Conservation (phyloP, 345 rosid genomes). For the Rhodamnia argentea region DNA sequence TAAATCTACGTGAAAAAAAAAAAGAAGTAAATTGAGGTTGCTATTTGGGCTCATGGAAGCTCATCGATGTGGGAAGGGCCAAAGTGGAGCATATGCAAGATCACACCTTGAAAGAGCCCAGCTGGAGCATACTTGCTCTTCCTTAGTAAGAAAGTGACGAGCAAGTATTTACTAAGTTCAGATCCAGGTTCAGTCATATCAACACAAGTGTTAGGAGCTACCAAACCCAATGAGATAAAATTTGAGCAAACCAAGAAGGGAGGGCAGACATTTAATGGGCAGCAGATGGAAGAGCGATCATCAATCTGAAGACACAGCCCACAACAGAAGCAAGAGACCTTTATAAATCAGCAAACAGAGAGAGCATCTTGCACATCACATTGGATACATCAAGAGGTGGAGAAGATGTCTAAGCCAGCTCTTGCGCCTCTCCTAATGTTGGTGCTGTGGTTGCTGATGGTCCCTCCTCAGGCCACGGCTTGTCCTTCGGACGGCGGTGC, state of each 20-base stretch:
- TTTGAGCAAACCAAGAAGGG: conserved; percentile 17
- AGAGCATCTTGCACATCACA: not conserved
- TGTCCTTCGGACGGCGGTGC: conserved; percentile 9
- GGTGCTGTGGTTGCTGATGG: conserved; percentile 2
- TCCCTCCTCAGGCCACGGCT: conserved; percentile 3
- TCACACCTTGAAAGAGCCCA: not conserved
- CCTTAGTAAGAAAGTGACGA: not conserved
- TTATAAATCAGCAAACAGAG: not conserved
- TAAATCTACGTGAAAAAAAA: not conserved
- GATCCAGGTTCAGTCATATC: not conserved
- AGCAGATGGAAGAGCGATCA: not conserved
- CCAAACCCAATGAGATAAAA: not conserved
- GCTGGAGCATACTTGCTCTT: not conserved
- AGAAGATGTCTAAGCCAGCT: not conserved
- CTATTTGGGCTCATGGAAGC: too few species aligned
- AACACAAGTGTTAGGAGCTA: not conserved
- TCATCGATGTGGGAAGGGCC: too few species aligned
- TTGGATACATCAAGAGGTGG: not conserved
- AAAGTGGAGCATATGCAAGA: too few species aligned
- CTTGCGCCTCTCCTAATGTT: not conserved
- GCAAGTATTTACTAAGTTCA: not conserved
- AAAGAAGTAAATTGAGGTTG: too few species aligned
- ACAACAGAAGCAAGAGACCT: not conserved
- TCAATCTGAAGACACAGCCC: not conserved
- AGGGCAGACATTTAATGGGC: not conserved